Base-by-base conservation (phyloP, 345 rosid genomes). In the thale cress (Arabidopsis thaliana) region DNA sequence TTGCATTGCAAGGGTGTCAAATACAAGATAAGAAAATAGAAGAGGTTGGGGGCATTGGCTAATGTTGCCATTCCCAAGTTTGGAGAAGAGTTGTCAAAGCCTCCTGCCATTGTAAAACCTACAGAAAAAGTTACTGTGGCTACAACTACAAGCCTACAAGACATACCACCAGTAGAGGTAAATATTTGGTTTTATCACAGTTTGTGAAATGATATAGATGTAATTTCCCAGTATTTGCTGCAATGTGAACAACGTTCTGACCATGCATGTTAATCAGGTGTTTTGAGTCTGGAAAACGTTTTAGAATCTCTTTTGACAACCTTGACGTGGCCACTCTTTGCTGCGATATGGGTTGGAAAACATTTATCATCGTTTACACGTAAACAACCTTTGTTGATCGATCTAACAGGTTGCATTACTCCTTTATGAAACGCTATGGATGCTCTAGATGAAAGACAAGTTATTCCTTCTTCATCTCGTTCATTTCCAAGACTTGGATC, bases 201-300 rank as follows among this genome's bases (percentile, higher is more conserved):
- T 16, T 16, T 16, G 20, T 16, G 20, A 16, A 16, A 16, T 16
- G 20, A 16, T 16, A 16, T 16, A 16, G 20, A 0, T 16, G 20
- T 16, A 16, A 44, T 16, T 16, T 32, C 11, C 56, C 37, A 48
- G 11, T 25, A 11, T 11, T 14, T 60, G 22, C 24, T 49, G 66
- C 42, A 13, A 73, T 44, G 71, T 53, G 70, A 33, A 64, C 45
- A 11, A 73, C 11, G 57, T 73, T 73, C 30, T 65, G 65, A 13
- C 48, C 71, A 8, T 64, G 6, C 7, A 14, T 64, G 46, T 64
- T 64, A 8, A 73, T 46, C 25, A 42, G 44, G 1, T 14, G 8
- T 45, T 16, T 12, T 4, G 57, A 73, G 10, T 42, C 56, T 1
- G 63, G 77, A 52, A 34, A 64, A 32, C 57, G 46, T 14, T 42